phyloP scores from a whole-genome alignment of 176 grass and related monocot genomes.

The Carex cristatella region DNA sequence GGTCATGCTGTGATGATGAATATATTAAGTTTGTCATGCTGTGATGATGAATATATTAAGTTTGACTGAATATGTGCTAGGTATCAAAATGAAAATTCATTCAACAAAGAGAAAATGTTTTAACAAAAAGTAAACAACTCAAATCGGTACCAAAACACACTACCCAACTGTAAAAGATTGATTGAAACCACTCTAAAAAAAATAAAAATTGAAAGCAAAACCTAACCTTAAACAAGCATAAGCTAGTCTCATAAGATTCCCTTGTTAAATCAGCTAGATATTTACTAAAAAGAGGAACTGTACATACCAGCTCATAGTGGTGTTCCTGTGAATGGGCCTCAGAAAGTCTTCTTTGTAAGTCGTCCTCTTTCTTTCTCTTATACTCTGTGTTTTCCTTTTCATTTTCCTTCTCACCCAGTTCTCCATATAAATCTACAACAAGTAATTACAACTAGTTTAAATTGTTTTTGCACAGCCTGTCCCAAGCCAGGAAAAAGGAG shows the following conservation, averaged over 20 bases:
- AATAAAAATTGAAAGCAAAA: background rate
- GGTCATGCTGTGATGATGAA: background rate
- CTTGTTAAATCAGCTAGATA: background rate
- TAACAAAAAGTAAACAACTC: background rate
- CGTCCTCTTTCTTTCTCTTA: constrained; percentile 84
- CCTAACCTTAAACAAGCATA: background rate
- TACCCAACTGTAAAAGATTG: background rate
- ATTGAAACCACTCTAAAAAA: background rate
- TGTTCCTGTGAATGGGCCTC: constrained; percentile 52
- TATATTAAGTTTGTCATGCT: background rate
- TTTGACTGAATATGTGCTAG: background rate
- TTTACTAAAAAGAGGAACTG: background rate
- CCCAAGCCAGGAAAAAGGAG: no score
- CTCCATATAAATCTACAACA: constrained; percentile 69
- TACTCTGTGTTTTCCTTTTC: constrained; percentile 92
- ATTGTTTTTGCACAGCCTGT: background rate
- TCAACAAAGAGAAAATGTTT: background rate
- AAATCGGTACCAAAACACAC: background rate
- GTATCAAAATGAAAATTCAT: background rate
- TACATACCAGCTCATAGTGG: constrained; percentile 82
- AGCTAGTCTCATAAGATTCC: background rate
- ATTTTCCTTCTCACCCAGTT: constrained; percentile 76
- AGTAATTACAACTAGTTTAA: constrained; percentile 22
- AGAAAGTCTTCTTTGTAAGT: constrained; percentile 69
- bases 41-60: background rate